Base-by-base conservation (phyloP, 73 alveolate genomes). In the Paramecium sexaurelia region DNA sequence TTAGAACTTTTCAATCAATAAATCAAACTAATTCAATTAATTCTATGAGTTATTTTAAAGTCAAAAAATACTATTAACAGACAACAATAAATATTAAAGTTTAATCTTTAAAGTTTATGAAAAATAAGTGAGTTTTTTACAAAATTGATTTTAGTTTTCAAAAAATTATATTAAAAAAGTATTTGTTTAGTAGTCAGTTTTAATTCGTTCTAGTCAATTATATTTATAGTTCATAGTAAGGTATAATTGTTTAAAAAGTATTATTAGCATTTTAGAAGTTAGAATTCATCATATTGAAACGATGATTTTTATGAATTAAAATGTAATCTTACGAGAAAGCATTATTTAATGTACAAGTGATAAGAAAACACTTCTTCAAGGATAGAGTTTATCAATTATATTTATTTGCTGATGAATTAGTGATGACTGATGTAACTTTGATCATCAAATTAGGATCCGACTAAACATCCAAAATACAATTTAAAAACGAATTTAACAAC, bases 341-440 rank as follows among this genome's bases (percentile, higher is more conserved):
- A n/a, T 39, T 75, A 15, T 75, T 75, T 39, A 75, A 17, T 17
- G 39, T 75, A 20, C 45, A 75, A 39, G 89, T 75, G 11, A 75
- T 56, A 17, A 5, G 89, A 37, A 75, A 75, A 41, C 89, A 75
- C 45, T 75, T 75, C 24, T 75, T 75, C 45, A 75, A 29, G 15
- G 89, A 75, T n/a, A 75, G 24, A 15, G 45, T 5, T 6, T 75
- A 75, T 37, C 20, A 36, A 36, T 41, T 75, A 20, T 75, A 75
- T 39, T 75, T 75, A 36, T 75, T 75, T 75, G 27, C 37, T 8
- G 89, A 75, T n/a, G 89, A 75, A 39, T 7, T 75, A 17, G 45
- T 75, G 8, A 75, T 75, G 89, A 75, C 89, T 36, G 89, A 75
- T 75, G 89, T 75, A 75, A 15, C 4, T 17, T 7, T n/a, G 39